phyloP scores from a whole-genome alignment of 2,329 filamentous ascomycete genomes.

The Fusarium virguliforme region DNA sequence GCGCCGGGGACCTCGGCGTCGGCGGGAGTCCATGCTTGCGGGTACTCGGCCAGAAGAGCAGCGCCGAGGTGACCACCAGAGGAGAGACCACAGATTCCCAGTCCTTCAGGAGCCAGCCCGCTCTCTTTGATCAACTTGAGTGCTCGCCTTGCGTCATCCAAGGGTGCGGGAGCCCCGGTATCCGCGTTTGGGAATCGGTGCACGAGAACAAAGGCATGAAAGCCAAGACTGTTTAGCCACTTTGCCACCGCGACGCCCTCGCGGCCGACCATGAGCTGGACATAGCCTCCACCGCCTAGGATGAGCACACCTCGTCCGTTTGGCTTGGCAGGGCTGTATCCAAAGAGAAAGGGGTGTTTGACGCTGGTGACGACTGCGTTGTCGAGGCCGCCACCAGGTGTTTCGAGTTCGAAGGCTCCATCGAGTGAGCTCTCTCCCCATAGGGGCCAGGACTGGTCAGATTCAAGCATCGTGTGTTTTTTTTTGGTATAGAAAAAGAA shows the following conservation, averaged over 20 bases:
- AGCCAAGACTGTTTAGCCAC: constrained; percentile 45
- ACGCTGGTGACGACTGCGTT: constrained; percentile 42
- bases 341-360: constrained; percentile 39
- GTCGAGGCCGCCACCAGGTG: constrained; percentile 15
- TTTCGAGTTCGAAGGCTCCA: constrained; percentile 41
- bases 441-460: constrained; percentile 42
- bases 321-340: constrained; percentile 32
- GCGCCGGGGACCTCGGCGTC: constrained; percentile 28
- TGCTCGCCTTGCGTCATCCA: constrained; percentile 46
- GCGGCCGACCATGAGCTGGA: constrained; percentile 45
- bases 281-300: constrained; percentile 43
- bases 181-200: constrained; percentile 44
- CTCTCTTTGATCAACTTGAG: constrained; percentile 40
- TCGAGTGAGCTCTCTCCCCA: constrained; percentile 25
- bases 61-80: constrained; percentile 46
- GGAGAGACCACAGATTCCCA: constrained; percentile 45
- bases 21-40: constrained; percentile 35
- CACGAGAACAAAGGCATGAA: constrained; percentile 47
- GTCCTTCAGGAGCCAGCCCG: constrained; percentile 23
- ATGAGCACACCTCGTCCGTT: constrained; percentile 44
- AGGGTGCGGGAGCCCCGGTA: constrained; percentile 32
- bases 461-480: constrained; percentile 16
- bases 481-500: neutral
- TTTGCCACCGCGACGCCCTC: constrained; percentile 44
- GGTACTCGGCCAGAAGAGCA: constrained; percentile 44